Conservation (phyloP, 495 filamentous ascomycete genomes). For the Viridothelium virens region DNA sequence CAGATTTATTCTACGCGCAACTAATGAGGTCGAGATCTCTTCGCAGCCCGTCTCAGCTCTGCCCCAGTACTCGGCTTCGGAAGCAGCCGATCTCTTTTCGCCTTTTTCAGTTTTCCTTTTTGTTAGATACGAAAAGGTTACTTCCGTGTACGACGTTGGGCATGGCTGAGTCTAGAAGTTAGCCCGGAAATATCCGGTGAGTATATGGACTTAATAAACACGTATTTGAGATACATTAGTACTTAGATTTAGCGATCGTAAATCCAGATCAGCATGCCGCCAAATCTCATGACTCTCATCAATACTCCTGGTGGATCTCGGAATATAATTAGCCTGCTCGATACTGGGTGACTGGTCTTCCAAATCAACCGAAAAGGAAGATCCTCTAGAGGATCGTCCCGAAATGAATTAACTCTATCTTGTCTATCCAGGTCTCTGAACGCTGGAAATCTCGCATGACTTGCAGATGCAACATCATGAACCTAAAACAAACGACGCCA, state of each 20-base stretch:
- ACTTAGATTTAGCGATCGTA: neutral
- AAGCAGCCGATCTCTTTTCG: neutral
- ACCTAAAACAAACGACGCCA: neutral
- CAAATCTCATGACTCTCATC: neutral
- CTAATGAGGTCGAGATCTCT: too few species aligned
- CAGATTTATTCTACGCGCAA: too few species aligned
- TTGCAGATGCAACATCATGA: neutral
- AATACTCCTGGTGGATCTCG: too few species aligned
- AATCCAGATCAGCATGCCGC: neutral
- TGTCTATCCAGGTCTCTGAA: neutral
- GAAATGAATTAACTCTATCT: neutral
- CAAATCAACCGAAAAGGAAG: neutral
- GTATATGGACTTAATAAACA: neutral
- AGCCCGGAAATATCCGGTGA: neutral
- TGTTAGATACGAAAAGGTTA: neutral
- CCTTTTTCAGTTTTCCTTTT: neutral
- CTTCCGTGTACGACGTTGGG: neutral
- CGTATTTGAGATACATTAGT: neutral
- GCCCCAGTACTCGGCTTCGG: neutral
- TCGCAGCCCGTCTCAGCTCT: too few species aligned
- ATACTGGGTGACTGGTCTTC: neutral
- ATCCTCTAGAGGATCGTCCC: neutral
- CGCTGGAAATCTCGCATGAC: neutral
- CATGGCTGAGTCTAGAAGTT: neutral
- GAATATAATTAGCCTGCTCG: too few species aligned